These are phyloP conservation scores for Davidsoniella neocaledoniae DNA, from an alignment of 2,329 filamentous ascomycete species.

Conservation along the genomic window DNA sequence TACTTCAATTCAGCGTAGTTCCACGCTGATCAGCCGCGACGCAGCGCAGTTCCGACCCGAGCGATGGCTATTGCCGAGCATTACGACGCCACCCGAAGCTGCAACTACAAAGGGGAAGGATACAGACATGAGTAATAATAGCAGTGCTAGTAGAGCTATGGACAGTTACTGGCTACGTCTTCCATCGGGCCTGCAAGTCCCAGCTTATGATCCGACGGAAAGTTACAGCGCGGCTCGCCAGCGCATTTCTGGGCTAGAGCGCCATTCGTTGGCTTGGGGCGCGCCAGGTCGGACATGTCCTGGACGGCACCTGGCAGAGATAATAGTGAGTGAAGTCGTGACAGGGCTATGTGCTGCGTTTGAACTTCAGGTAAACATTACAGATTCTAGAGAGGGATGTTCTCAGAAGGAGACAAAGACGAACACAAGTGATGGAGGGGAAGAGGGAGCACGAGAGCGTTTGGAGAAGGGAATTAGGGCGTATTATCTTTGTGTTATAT, in stretches of 20 bases:
- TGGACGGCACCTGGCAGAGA: constrained; percentile 32
- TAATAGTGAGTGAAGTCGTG: constrained; percentile 30
- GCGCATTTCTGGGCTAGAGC: constrained; percentile 24
- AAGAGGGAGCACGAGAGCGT: background rate
- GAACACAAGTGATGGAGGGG: no score
- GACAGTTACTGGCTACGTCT: background rate
- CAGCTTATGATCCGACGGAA: constrained; percentile 2
- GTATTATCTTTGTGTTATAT: constrained; percentile 11
- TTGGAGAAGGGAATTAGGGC: constrained; percentile 2
- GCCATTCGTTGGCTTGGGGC: constrained; percentile 34
- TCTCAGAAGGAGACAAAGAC: no score
- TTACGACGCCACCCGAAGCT: background rate
- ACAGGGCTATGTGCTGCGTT: constrained; percentile 25
- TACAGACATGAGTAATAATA: no score
- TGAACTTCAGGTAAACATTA: constrained; percentile 24
- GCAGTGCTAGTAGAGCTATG: background rate
- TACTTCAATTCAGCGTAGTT: constrained; percentile 31
- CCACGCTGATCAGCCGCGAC: constrained; percentile 30
- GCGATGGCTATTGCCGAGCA: constrained; percentile 26
- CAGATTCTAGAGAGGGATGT: constrained; percentile 13
- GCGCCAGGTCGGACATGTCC: constrained; percentile 34
- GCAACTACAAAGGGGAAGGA: background rate
- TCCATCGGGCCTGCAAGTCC: constrained; percentile 1
- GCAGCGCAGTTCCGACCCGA: constrained; percentile 27
- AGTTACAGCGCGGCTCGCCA: constrained; percentile 15